Evolutionary conservation across 2,329 filamentous ascomycete genomes (phyloP).

Genomic region (Botrytis hyacinthi): DNA sequence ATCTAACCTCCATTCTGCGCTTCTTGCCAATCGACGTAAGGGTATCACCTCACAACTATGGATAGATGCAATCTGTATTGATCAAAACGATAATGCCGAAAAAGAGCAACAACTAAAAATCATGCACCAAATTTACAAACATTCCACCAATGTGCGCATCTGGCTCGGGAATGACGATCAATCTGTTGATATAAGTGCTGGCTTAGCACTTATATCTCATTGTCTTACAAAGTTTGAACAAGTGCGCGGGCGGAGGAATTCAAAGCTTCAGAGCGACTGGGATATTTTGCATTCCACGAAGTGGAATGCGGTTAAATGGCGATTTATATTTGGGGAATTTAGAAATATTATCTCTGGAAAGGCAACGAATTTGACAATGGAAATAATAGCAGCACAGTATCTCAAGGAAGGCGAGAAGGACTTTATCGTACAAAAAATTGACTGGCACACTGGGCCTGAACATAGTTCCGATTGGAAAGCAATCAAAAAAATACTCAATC

Average conservation of each 20-base stretch:
- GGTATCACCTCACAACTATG: accelerated
- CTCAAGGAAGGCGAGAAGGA: background rate
- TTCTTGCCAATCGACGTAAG: background rate
- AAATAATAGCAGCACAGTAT: accelerated
- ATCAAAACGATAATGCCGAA: background rate
- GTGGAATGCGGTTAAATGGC: accelerated
- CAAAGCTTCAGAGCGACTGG: background rate
- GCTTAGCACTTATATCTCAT: background rate
- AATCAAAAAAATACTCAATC: background rate
- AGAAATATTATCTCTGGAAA: background rate
- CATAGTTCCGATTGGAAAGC: background rate
- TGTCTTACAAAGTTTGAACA: background rate
- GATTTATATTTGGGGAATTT: background rate
- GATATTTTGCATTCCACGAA: background rate
- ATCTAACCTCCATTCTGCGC: background rate
- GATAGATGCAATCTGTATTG: background rate
- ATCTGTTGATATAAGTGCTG: background rate
- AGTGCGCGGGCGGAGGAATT: background rate
- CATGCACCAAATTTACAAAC: background rate
- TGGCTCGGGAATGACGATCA: background rate
- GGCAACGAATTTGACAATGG: accelerated
- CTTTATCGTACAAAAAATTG: background rate
- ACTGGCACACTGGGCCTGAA: background rate
- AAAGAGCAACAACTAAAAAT: background rate
- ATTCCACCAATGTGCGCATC: accelerated